Conservation (phyloP, 2,329 filamentous ascomycete species). For the Talaromyces amestolkiae region DNA sequence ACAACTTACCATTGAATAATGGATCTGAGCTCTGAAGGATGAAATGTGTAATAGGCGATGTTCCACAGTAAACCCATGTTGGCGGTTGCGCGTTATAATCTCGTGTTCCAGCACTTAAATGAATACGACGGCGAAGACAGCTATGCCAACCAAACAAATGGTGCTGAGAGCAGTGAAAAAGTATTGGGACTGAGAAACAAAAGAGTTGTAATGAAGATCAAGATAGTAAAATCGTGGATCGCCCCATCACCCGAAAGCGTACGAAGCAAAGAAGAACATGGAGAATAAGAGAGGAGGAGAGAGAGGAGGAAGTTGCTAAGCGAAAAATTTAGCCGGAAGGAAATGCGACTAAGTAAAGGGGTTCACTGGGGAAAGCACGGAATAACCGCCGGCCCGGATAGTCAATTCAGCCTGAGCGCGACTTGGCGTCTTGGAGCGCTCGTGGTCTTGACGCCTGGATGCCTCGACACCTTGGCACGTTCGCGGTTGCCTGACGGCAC, state of each 20-base stretch:
- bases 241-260: conserved; percentile 5
- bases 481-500: neutral
- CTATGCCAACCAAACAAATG: neutral
- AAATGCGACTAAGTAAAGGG: neutral
- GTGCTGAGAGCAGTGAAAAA: neutral
- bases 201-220: neutral
- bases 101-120: conserved; percentile 13
- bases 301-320: conserved; percentile 20
- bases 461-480: conserved; percentile 2
- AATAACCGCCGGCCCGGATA: neutral
- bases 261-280: conserved; percentile 19
- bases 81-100: conserved; percentile 18
- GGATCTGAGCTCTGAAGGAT: conserved; percentile 73
- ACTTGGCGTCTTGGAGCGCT: neutral
- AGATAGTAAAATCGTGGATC: neutral
- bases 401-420: neutral
- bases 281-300: conserved; percentile 16
- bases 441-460: conserved; percentile 2
- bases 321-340: conserved; percentile 16
- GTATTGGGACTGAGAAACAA: neutral
- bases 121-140: neutral
- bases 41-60: conserved; percentile 68
- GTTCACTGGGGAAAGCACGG: conserved; percentile 6
- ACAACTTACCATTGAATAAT: conserved; percentile 79
- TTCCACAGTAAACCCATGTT: conserved; percentile 47